Evolutionary conservation across 768 basidiomycete genomes (phyloP).

Genomic region (Suillus paluster): DNA sequence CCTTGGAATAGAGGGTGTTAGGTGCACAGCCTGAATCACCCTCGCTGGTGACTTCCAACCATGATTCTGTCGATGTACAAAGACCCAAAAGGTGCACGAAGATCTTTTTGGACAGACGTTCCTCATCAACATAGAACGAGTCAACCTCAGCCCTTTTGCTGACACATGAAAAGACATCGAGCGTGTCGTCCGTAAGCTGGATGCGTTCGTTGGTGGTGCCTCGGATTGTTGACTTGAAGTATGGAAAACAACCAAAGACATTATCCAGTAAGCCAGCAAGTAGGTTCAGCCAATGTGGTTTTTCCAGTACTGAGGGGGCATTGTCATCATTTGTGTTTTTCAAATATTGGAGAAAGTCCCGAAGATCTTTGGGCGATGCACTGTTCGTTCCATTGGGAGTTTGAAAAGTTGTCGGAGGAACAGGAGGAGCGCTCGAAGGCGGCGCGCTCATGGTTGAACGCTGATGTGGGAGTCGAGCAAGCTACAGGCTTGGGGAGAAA

Average conservation of each 20-base stretch:
- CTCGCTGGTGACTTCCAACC: conserved; percentile 53
- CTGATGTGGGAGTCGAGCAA: not conserved
- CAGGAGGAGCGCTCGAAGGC: conserved; percentile 22
- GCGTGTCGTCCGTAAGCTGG: conserved; percentile 53
- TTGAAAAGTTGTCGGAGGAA: conserved; percentile 36
- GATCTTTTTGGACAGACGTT: conserved; percentile 51
- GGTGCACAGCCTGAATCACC: conserved; percentile 50
- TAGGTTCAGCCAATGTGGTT: conserved; percentile 52
- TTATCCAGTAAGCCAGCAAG: conserved; percentile 56
- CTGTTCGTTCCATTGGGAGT: conserved; percentile 29
- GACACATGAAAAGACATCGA: conserved; percentile 58
- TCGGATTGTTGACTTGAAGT: conserved; percentile 55
- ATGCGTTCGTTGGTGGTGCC: conserved; percentile 60
- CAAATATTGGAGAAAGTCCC: conserved; percentile 47
- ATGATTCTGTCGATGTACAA: conserved; percentile 59
- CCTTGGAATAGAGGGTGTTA: conserved; percentile 49
- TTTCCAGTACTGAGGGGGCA: conserved; percentile 35
- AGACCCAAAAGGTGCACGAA: conserved; percentile 58
- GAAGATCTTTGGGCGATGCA: conserved; percentile 42
- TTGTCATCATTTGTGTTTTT: conserved; percentile 38
- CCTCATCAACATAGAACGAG: conserved; percentile 50
- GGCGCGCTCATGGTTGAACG: conserved; percentile 29
- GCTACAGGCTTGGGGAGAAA: not conserved
- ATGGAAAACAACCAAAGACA: conserved; percentile 58
- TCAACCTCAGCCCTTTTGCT: conserved; percentile 47